These are phyloP conservation scores for Funneliformis caledonium DNA, from an alignment of 371 early-diverging fungal genomes.

Conservation along the genomic window DNA sequence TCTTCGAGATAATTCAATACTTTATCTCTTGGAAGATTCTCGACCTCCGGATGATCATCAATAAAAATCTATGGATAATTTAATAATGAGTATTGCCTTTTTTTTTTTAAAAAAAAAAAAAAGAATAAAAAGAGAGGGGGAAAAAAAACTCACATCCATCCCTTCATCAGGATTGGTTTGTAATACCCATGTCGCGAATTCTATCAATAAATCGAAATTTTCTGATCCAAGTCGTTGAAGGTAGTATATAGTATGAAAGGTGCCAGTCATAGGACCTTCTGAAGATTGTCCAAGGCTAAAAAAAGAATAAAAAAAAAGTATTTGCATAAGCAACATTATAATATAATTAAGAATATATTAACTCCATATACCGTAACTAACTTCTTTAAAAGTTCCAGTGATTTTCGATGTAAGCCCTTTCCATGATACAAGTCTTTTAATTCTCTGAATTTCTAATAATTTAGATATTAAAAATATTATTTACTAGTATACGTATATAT, in stretches of 20 bases:
- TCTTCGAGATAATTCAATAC: conserved; percentile 65
- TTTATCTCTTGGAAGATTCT: conserved; percentile 57
- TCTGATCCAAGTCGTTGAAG: conserved; percentile 74
- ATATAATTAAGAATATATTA: background rate
- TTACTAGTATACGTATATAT: background rate
- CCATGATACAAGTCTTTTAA: conserved; percentile 89
- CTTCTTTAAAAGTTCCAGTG: conserved; percentile 76
- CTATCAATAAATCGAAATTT: conserved; percentile 79
- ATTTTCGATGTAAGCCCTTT: conserved; percentile 85
- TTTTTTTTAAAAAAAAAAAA: background rate
- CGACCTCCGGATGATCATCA: conserved; percentile 67
- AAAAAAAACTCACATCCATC: conserved; percentile 67
- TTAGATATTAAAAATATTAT: background rate
- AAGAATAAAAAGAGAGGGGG: no score
- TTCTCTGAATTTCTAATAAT: conserved; percentile 73
- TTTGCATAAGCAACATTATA: conserved; percentile 36
- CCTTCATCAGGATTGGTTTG: conserved; percentile 69
- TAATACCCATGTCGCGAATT: conserved; percentile 81
- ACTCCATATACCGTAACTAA: conserved; percentile 16
- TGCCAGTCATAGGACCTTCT: conserved; percentile 64
- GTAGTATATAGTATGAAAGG: conserved; percentile 73
- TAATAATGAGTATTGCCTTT: background rate
- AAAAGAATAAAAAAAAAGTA: conserved; percentile 8
- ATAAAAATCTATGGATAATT: conserved; percentile 71
- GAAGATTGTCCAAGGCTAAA: conserved; percentile 55